A percentile compares a stretch with the other conserved stretches of the same genome.
phyloP scores from a whole-genome alignment of 306 rosid genomes.

The Acacia melanoxylon region DNA sequence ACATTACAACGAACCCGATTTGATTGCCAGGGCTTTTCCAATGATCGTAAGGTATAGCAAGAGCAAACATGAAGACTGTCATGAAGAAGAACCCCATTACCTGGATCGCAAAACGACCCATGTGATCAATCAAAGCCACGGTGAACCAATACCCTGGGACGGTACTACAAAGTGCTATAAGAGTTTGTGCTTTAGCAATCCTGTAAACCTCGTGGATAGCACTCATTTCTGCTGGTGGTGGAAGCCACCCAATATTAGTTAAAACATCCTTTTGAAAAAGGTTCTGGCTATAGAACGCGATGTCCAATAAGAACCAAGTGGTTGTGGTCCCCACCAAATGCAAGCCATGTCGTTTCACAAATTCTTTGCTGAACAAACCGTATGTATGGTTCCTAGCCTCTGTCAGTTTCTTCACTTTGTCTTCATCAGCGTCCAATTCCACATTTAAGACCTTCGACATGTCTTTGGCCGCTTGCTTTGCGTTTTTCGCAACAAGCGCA shows the following conservation, averaged over 20 bases:
- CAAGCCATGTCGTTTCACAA: neutral
- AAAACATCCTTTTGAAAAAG: neutral
- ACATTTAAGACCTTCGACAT: neutral
- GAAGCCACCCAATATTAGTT: neutral
- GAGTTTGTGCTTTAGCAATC: neutral
- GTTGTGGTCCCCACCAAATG: neutral
- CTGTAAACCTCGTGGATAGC: neutral
- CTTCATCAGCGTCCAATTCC: neutral
- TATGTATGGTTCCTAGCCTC: neutral
- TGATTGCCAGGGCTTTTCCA: neutral
- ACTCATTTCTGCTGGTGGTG: neutral
- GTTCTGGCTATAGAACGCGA: neutral
- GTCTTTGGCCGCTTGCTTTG: neutral
- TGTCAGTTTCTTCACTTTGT: neutral
- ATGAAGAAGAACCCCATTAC: neutral
- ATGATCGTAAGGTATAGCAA: neutral
- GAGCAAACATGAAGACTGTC: neutral
- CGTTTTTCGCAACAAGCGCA: neutral
- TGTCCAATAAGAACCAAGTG: neutral
- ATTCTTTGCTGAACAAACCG: neutral
- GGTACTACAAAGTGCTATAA: neutral
- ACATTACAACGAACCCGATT: neutral
- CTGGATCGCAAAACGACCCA: neutral
- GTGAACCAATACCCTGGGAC: neutral
- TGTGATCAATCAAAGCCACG: neutral